Percentiles rank a stretch among this genome's conserved stretches.
phyloP scores from a whole-genome alignment of 352 stramenopile species.

The Pythium plurisporium region DNA sequence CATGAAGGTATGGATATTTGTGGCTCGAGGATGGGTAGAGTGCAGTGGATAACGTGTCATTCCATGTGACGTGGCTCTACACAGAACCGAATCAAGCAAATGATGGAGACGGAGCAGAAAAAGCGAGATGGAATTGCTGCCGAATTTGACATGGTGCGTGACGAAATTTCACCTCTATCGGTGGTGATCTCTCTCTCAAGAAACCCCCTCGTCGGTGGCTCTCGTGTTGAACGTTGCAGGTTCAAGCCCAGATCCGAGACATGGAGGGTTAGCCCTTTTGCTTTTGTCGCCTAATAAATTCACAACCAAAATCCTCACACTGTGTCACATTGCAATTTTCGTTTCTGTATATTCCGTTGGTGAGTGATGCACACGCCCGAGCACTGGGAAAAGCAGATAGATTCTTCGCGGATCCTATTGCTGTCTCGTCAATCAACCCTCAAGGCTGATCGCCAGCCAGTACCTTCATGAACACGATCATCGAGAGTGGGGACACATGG shows the following conservation, averaged over 20 bases:
- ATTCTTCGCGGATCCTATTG: no score
- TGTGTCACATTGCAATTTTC: not conserved
- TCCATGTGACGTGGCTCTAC: no score
- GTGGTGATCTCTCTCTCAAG: no score
- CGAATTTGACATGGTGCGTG: constrained; percentile 46
- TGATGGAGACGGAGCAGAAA: constrained; percentile 60
- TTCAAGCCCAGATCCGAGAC: constrained; percentile 26
- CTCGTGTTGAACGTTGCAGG: constrained; percentile 4
- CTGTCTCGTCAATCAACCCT: not conserved
- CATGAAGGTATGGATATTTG: no score
- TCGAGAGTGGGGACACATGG: not conserved
- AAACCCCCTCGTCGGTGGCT: no score
- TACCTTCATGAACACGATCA: not conserved
- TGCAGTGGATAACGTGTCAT: no score
- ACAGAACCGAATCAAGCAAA: constrained; percentile 78
- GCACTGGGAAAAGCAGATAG: no score
- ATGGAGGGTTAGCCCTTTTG: constrained; percentile 23
- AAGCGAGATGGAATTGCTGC: constrained; percentile 46
- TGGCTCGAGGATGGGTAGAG: no score
- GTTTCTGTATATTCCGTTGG: not conserved
- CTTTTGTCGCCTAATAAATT: no score
- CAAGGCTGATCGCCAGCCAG: not conserved
- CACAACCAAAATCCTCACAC: not conserved
- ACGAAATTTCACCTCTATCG: no score
- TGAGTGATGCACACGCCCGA: not conserved